These are phyloP conservation scores for Nakazawaea laoshanensis DNA, from an alignment of 805 yeast genomes.

Conservation along the genomic window DNA sequence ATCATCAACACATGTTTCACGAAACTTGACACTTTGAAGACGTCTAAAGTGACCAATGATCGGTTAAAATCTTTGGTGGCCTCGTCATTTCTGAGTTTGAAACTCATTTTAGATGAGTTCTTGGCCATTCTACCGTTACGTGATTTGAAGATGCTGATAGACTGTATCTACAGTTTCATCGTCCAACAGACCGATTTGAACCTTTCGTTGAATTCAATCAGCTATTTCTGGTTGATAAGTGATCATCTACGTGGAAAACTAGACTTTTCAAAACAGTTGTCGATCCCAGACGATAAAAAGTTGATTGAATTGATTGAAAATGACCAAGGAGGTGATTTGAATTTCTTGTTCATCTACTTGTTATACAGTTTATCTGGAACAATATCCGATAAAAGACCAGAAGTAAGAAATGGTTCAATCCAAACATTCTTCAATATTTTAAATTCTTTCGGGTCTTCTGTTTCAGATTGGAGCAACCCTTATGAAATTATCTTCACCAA, in stretches of 20 bases:
- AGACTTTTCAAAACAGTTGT: constrained; percentile 9
- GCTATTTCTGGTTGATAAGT: constrained; percentile 88
- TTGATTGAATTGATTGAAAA: constrained; percentile 18
- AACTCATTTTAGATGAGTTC: constrained; percentile 80
- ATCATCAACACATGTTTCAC: constrained; percentile 55
- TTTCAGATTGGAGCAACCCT: constrained; percentile 55
- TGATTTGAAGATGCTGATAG: constrained; percentile 59
- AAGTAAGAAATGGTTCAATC: constrained; percentile 83
- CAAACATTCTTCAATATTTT: constrained; percentile 82
- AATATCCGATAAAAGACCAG: constrained; percentile 44
- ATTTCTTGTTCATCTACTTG: constrained; percentile 56
- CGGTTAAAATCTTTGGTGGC: constrained; percentile 45
- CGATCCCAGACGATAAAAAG: constrained; percentile 15
- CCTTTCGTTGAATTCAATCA: constrained; percentile 83
- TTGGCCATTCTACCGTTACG: constrained; percentile 59
- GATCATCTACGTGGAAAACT: constrained; percentile 42
- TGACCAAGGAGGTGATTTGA: constrained; percentile 15
- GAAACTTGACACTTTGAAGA: constrained; percentile 15
- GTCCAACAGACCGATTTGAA: constrained; percentile 68
- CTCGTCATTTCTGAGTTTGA: constrained; percentile 74
- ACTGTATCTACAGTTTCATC: constrained; percentile 65
- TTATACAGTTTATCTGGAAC: constrained; percentile 54
- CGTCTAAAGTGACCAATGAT: constrained; percentile 20
- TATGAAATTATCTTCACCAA: constrained; percentile 53
- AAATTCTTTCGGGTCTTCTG: constrained; percentile 51